Conservation (phyloP, 1,284 basidiomycete genomes). For the Moesziomyces globuligerus region DNA sequence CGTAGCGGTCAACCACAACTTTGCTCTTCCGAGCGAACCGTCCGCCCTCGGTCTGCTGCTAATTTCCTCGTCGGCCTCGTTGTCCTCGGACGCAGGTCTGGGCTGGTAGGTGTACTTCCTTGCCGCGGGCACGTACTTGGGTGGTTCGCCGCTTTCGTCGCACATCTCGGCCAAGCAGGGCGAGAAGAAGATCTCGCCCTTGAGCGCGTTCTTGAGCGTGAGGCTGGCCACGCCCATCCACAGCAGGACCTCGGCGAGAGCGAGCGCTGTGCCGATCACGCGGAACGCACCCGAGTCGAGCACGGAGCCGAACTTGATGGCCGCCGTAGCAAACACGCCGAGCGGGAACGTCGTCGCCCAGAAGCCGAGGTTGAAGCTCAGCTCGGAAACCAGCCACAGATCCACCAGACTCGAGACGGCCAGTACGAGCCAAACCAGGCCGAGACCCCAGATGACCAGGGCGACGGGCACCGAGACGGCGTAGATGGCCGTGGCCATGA, state of each 20-base stretch:
- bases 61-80: background rate
- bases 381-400: conserved; percentile 42
- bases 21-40: too few species aligned
- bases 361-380: conserved; percentile 61
- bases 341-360: conserved; percentile 59
- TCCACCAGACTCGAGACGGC: conserved; percentile 64
- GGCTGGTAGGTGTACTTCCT: conserved; percentile 49
- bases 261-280: conserved; percentile 45
- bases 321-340: conserved; percentile 49
- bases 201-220: conserved; percentile 29
- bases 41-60: conserved; percentile 8
- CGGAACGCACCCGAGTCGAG: conserved; percentile 51
- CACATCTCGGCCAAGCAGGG: conserved; percentile 53
- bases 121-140: conserved; percentile 33
- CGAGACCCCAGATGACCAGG: conserved; percentile 70
- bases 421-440: conserved; percentile 69
- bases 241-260: conserved; percentile 41
- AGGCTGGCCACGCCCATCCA: conserved; percentile 41
- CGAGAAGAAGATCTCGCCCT: conserved; percentile 47
- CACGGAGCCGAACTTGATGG: conserved; percentile 48
- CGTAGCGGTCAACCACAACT: too few species aligned
- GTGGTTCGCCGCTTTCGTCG: conserved; percentile 37
- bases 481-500: conserved; percentile 54
- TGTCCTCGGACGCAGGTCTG: conserved; percentile 10
- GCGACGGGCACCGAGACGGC: conserved; percentile 53